Base-by-base conservation (phyloP, 2,329 filamentous ascomycete genomes). In the Xylariomycetidae sp. region DNA sequence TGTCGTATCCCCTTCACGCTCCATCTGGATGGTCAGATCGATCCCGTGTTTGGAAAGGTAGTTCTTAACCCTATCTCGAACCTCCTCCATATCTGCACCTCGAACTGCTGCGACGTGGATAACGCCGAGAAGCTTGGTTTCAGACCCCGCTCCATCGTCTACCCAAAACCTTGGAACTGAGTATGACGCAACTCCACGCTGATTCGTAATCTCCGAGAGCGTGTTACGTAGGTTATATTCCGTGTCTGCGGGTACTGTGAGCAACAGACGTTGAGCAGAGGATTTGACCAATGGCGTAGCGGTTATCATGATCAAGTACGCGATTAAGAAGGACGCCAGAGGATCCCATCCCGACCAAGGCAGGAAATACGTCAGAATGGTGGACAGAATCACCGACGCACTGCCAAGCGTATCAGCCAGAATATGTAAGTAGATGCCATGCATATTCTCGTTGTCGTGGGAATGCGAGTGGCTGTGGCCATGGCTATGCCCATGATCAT, bases 371-470 rank as follows among this genome's bases (percentile, higher is more conserved):
- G 94, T 94, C 15, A 97, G 69, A 1, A 87, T 67, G 0, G 92
- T 98, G 6, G 88, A 96, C 20, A 88, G 78, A 41, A 98, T 95
- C 30, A 98, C 92, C 1, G 92, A 92, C 2, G 89, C 85, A 34
- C 89, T 96, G 16, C 92, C 92, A 18, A 97, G 79, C 0, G 92
- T 94, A 57, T 98, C 92, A 5, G 92, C 92, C 17, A 97, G 72
- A 31, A 98, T 86, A 54, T 98, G 92, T 14, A 98, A 69, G 61
- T 94, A 98, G 46, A 98, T 97, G 10, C 92, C 92, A 49, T 92
- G 66, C 89, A 98, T 96, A 56, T 98, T 98, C 51, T 98, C 92
- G 58, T 95, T 95, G 41, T 88, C 84, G 51, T 89, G 84, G n/a
- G 66, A 63, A 46, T 79, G 71, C 14, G 51, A 37, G 56, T 64